A percentile compares a stretch with the other conserved stretches of the same genome.
phyloP scores from a whole-genome alignment of 176 grass and related monocot genomes.

The Paspalum notatum region DNA sequence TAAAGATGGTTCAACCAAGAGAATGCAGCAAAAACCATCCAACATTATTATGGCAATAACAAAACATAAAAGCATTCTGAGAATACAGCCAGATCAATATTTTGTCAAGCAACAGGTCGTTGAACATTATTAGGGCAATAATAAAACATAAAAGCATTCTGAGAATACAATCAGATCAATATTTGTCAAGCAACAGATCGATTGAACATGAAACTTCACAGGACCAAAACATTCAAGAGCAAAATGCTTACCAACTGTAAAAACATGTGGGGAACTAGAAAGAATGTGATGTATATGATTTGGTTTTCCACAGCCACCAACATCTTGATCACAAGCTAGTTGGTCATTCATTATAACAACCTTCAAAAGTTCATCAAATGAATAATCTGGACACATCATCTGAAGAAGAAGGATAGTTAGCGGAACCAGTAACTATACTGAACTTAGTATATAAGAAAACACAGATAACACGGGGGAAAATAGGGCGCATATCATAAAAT shows the following conservation, averaged over 20 bases:
- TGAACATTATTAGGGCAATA: background rate
- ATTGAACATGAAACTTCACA: background rate
- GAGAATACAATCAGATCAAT: background rate
- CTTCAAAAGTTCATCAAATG: constrained; percentile 91
- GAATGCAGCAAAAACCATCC: too few relatives aligned
- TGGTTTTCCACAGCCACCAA: constrained; percentile 76
- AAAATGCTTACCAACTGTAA: constrained; percentile 80
- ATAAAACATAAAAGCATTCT: background rate
- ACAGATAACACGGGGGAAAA: constrained; percentile 25
- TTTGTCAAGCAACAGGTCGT: background rate
- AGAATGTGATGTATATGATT: constrained; percentile 95
- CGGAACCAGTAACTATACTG: background rate
- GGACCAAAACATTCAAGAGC: constrained; percentile 27
- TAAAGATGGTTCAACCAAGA: constrained; percentile 22
- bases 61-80: background rate
- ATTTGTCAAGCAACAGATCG: constrained; percentile 18
- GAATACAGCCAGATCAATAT: constrained; percentile 6
- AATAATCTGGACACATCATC: constrained; percentile 78
- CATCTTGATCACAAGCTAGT: constrained; percentile 81
- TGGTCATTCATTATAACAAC: constrained; percentile 91
- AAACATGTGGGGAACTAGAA: constrained; percentile 82
- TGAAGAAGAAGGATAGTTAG: constrained; percentile 41
- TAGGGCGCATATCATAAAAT: constrained; percentile 36
- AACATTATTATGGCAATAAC: background rate
- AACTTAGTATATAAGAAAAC: constrained; percentile 1